Base-by-base conservation (phyloP, 164 flowering plant species). In the Malania oleifera region DNA sequence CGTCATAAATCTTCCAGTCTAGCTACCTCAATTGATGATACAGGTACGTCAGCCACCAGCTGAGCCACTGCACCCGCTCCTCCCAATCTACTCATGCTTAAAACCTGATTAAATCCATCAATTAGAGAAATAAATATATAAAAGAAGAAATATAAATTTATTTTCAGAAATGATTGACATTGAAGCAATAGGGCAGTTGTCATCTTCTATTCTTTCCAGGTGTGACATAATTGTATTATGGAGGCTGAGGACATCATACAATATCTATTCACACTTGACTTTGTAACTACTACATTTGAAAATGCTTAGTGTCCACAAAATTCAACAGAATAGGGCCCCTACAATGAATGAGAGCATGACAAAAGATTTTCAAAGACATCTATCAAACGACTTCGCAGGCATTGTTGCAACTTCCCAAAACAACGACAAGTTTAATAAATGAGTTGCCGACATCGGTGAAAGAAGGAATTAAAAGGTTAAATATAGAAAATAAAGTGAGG, bases 41-140 rank as follows among this genome's bases (percentile, higher is more conserved):
- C 26, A 11, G 84, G 84, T 13, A 75, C 71, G 54, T 80, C 84
- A 41, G 85, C 69, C 8, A 77, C 80, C 31, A 75, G 78, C 49
- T 75, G 82, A 53, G 80, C 82, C 52, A 75, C 85, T 12, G 85
- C 85, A 56, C 82, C 78, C 7, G 80, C 75, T 61, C 76, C 84
- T 4, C 82, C 82, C 12, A 77, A 50, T 65, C 82, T 62, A 63
- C 84, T 80, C 84, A 77, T 77, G 70, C 84, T 80, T 62, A 80
- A 54, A 18, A 80, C 82, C 82, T 80, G 72, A 20, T 28, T 44
- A 11, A 49, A 14, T 47, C 26, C 18, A 22, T 5, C 19, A 44
- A 14, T 5, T 5, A 17, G 15, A 44, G 5, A 20, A 44, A 17
- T 17, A 44, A 44, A 44, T 17, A 44, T 44, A 4, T 14, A 44